Percentiles rank a stretch among this genome's conserved stretches.
Evolutionary conservation across 805 yeast species (phyloP).

Genomic region (Schizosaccharomyces lindneri): DNA sequence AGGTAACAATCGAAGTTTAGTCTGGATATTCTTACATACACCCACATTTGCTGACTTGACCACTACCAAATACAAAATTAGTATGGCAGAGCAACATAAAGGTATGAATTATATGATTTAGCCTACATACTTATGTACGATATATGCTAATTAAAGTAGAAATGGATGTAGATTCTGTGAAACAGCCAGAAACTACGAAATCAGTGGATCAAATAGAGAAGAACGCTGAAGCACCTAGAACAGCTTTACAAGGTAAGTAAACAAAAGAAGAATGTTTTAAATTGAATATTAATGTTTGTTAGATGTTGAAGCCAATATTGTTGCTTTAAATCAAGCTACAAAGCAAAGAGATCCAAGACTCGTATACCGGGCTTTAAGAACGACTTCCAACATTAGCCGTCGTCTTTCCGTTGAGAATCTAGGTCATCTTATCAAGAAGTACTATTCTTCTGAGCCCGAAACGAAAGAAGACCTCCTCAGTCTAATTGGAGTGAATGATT

Average conservation of each 20-base stretch:
- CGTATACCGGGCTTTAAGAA: constrained; percentile 64
- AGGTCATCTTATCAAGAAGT: constrained; percentile 24
- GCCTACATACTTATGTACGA: neutral
- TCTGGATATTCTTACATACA: constrained; percentile 18
- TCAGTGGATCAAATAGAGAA: neutral
- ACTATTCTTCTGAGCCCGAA: constrained; percentile 23
- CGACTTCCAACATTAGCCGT: constrained; percentile 50
- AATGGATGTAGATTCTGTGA: neutral
- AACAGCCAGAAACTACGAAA: neutral
- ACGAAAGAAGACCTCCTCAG: neutral
- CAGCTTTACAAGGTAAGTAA: neutral
- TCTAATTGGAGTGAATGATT: neutral
- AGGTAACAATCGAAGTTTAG: constrained; percentile 6
- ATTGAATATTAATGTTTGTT: neutral
- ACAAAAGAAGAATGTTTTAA: neutral
- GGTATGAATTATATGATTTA: constrained; percentile 1
- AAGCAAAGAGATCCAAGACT: constrained; percentile 62
- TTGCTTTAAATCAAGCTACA: constrained; percentile 27
- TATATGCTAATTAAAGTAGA: neutral
- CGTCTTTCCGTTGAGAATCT: constrained; percentile 31
- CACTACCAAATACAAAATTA: constrained; percentile 1
- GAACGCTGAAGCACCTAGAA: neutral
- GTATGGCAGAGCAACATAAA: neutral
- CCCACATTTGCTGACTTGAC: neutral
- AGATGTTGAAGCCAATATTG: neutral